A percentile compares a stretch with the other conserved stretches of the same genome.
phyloP scores from a whole-genome alignment of 2,329 filamentous ascomycete genomes.

The Podosphaera xanthii region DNA sequence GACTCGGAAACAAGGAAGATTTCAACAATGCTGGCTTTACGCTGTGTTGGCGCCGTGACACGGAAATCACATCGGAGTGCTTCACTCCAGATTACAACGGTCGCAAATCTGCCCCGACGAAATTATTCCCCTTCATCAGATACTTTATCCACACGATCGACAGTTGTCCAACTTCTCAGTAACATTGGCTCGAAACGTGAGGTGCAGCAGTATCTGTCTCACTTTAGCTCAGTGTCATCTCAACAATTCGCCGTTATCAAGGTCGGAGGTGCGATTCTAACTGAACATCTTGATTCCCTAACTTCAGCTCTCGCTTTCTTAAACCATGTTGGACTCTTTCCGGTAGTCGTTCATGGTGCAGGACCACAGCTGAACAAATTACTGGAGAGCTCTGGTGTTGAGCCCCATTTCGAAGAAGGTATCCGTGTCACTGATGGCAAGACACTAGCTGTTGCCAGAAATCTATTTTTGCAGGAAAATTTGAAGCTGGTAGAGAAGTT shows the following conservation, averaged over 20 bases:
- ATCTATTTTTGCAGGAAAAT: constrained; percentile 90
- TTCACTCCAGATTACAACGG: constrained; percentile 10
- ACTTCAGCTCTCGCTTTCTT: constrained; percentile 77
- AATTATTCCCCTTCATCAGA: constrained; percentile 14
- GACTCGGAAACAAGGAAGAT: background rate
- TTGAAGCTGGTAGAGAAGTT: constrained; percentile 75
- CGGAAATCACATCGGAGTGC: constrained; percentile 11
- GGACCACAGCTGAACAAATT: constrained; percentile 88
- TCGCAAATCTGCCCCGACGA: constrained; percentile 10
- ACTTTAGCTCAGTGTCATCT: constrained; percentile 89
- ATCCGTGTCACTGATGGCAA: constrained; percentile 91
- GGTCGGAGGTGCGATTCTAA: constrained; percentile 87
- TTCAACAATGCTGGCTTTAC: constrained; percentile 15
- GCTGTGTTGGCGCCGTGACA: constrained; percentile 13
- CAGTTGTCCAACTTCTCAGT: constrained; percentile 75
- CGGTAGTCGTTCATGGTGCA: constrained; percentile 84
- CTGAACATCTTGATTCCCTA: constrained; percentile 78
- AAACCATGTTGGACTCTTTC: constrained; percentile 83
- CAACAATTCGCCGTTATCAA: constrained; percentile 98
- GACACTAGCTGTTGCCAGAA: constrained; percentile 73
- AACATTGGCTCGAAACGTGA: constrained; percentile 93
- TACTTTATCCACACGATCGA: constrained; percentile 36
- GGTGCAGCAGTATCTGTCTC: constrained; percentile 89
- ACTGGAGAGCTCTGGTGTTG: constrained; percentile 72
- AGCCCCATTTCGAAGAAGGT: constrained; percentile 89